Conservation (phyloP, 257 asterid species). For the Ligustrum vulgare region DNA sequence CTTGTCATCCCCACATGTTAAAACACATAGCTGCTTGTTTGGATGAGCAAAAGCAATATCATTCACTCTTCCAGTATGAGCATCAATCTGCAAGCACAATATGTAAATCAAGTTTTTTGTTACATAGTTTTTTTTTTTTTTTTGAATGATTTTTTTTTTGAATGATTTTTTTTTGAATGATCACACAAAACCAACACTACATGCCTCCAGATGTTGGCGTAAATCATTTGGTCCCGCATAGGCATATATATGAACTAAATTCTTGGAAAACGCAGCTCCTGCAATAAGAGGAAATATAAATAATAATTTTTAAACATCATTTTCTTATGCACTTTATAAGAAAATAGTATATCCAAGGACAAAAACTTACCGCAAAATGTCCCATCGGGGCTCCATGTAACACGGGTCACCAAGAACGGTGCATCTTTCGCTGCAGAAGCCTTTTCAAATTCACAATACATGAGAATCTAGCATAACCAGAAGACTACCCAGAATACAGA, state of each 20-base stretch:
- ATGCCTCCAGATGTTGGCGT: slow-evolving; percentile 90
- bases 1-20: slow-evolving; percentile 98
- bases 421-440: slow-evolving; percentile 87
- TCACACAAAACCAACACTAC: slow-evolving; percentile 5
- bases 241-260: slow-evolving; percentile 84
- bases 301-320: slow-evolving; percentile 21
- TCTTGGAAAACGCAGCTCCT: slow-evolving; percentile 96
- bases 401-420: slow-evolving; percentile 79
- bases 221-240: slow-evolving; percentile 80
- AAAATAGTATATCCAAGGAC: slow-evolving; percentile 10
- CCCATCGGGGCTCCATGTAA: slow-evolving; percentile 98
- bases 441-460: slow-evolving; percentile 47
- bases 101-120: slow-evolving; percentile 16
- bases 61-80: slow-evolving; percentile 88
- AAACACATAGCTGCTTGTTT: slow-evolving; percentile 83
- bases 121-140: too few relatives aligned
- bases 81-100: slow-evolving; percentile 71
- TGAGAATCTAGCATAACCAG: slow-evolving; percentile 18
- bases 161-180: slow-evolving; percentile 17
- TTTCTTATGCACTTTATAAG: background rate
- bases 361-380: slow-evolving; percentile 64
- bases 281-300: slow-evolving; percentile 34
- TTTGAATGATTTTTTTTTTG: too few relatives aligned
- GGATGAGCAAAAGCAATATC: slow-evolving; percentile 96
- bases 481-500: slow-evolving; percentile 4